Percentiles rank a stretch among this genome's conserved stretches.
These are phyloP conservation scores for Corynascus novoguineensis DNA, from an alignment of 495 filamentous ascomycete species.

Conservation along the genomic window DNA sequence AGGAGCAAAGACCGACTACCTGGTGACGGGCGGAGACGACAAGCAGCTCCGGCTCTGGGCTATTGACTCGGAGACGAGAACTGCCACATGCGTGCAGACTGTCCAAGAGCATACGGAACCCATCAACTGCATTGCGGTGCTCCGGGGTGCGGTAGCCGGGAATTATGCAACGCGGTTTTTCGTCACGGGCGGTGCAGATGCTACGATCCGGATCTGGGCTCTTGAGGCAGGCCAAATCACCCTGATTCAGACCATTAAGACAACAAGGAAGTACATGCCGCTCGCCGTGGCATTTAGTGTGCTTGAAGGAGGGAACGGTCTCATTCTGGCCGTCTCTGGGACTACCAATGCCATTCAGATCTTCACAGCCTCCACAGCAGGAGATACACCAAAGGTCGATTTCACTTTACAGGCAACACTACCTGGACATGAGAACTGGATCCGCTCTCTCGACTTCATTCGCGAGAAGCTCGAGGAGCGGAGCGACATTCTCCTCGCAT, in stretches of 20 bases:
- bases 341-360: constrained; percentile 74
- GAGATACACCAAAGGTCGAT: constrained; percentile 25
- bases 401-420: constrained; percentile 76
- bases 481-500: constrained; percentile 77
- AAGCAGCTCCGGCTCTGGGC: constrained; percentile 71
- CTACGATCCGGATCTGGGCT: constrained; percentile 72
- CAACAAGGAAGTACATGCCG: constrained; percentile 74
- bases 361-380: constrained; percentile 51
- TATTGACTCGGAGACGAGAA: constrained; percentile 22
- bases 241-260: constrained; percentile 64
- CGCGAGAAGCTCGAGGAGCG: constrained; percentile 47
- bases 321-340: constrained; percentile 74
- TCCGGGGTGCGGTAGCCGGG: constrained; percentile 33
- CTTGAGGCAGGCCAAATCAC: constrained; percentile 44
- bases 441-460: constrained; percentile 75
- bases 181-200: constrained; percentile 70
- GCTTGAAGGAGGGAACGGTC: constrained; percentile 46
- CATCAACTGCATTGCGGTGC: constrained; percentile 70
- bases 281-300: constrained; percentile 61
- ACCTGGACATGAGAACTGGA: constrained; percentile 91
- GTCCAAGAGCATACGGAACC: constrained; percentile 61
- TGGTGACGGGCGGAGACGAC: constrained; percentile 81
- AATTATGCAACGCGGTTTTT: constrained; percentile 44
- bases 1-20: constrained; percentile 42
- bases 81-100: constrained; percentile 41